A percentile compares a stretch with the other conserved stretches of the same genome.
phyloP scores from a whole-genome alignment of 2,329 filamentous ascomycete species.

The Periconia sp. region DNA sequence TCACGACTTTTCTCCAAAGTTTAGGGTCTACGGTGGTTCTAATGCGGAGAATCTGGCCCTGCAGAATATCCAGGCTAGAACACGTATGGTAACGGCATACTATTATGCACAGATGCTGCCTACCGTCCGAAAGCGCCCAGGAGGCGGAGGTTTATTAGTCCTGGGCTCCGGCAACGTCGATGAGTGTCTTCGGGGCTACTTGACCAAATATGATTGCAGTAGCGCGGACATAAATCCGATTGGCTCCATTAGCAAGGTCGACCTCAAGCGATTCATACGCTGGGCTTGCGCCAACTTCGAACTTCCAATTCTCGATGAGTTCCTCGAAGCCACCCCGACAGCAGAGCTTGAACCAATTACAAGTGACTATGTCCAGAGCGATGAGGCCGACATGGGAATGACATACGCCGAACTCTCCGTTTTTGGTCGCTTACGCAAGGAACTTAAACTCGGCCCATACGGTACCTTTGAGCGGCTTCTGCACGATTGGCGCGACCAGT shows the following conservation, averaged over 20 bases:
- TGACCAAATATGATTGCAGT: slow-evolving; percentile 73
- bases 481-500: slow-evolving; percentile 55
- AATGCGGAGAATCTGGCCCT: slow-evolving; percentile 66
- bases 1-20: slow-evolving; percentile 67
- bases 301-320: slow-evolving; percentile 69
- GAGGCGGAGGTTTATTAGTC: slow-evolving; percentile 66
- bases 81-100: slow-evolving; percentile 71
- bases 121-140: slow-evolving; percentile 62
- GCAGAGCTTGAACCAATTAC: slow-evolving; percentile 68
- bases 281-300: slow-evolving; percentile 61
- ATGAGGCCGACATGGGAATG: slow-evolving; percentile 61
- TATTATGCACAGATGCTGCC: slow-evolving; percentile 69
- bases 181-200: slow-evolving; percentile 60
- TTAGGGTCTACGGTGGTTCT: slow-evolving; percentile 68
- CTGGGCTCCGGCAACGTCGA: slow-evolving; percentile 68
- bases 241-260: slow-evolving; percentile 67
- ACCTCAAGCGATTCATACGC: slow-evolving; percentile 74
- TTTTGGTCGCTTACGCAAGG: slow-evolving; percentile 62
- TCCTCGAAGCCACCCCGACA: slow-evolving; percentile 60
- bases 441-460: slow-evolving; percentile 60
- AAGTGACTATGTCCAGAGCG: slow-evolving; percentile 63
- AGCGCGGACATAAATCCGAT: slow-evolving; percentile 64
- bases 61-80: slow-evolving; percentile 67
- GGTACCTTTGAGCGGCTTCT: slow-evolving; percentile 61
- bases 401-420: slow-evolving; percentile 56